A percentile compares a stretch with the other conserved stretches of the same genome.
Conservation (phyloP, 2,329 filamentous ascomycete species). For the Aspergillus viridinutans region DNA sequence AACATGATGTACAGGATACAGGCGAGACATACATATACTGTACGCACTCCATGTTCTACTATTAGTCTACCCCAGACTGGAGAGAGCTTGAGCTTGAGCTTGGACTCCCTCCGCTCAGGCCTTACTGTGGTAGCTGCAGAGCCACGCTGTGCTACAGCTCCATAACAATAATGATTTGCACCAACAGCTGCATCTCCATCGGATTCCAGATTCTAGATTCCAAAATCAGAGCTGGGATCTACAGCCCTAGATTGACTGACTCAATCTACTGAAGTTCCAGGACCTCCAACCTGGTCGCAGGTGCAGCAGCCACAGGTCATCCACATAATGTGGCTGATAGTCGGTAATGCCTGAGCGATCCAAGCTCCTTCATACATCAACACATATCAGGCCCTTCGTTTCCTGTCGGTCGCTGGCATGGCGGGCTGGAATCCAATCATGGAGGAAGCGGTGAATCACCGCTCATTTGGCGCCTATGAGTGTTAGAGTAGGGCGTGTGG, state of each 20-base stretch:
- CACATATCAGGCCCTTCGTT: neutral
- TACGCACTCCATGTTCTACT: neutral
- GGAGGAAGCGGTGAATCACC: constrained; percentile 19
- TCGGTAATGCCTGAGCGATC: constrained; percentile 2
- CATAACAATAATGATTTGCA: neutral
- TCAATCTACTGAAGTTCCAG: too few relatives aligned
- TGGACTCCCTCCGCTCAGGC: neutral
- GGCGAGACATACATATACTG: neutral
- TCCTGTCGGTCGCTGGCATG: constrained; percentile 5
- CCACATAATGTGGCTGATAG: neutral
- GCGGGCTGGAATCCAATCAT: constrained; percentile 12
- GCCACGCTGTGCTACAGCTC: too few relatives aligned
- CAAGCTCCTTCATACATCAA: neutral
- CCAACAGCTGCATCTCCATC: neutral
- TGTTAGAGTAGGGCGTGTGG: neutral
- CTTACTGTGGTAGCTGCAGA: neutral
- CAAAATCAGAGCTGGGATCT: neutral
- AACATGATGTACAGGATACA: neutral
- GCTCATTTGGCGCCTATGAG: constrained; percentile 4
- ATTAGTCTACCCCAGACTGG: neutral
- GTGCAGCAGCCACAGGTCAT: neutral
- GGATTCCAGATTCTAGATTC: neutral
- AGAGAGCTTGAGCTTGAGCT: neutral
- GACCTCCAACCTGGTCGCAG: neutral
- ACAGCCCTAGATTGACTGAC: neutral